phyloP scores from a whole-genome alignment of 2,329 filamentous ascomycete genomes.

The Chaetomiaceae sp. region DNA sequence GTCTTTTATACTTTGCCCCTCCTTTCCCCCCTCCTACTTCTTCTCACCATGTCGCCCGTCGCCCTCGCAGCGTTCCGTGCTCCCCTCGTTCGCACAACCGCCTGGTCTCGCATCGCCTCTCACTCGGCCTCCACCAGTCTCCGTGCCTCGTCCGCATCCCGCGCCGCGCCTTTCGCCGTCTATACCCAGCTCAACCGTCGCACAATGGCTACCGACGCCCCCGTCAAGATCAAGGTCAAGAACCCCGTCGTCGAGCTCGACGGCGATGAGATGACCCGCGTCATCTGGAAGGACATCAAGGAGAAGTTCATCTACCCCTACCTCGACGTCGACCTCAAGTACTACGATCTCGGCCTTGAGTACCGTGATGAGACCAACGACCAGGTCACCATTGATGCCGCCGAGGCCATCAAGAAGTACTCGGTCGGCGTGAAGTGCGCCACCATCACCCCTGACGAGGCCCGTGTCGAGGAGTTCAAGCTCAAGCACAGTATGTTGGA shows the following conservation, averaged over 20 bases:
- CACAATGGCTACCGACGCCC: constrained; percentile 47
- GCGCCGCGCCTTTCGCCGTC: constrained; percentile 28
- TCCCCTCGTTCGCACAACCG: constrained; percentile 22
- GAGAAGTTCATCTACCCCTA: constrained; percentile 97
- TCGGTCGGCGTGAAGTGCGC: constrained; percentile 98
- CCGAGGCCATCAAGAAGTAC: constrained; percentile 98
- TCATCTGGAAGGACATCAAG: constrained; percentile 99
- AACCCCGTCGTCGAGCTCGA: constrained; percentile 98
- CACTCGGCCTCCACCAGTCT: constrained; percentile 11
- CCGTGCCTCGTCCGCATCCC: constrained; percentile 12
- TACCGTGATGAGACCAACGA: constrained; percentile 96
- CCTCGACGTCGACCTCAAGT: constrained; percentile 96
- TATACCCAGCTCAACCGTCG: constrained; percentile 34
- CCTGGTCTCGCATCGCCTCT: constrained; percentile 20
- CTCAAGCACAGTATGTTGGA: constrained; percentile 81
- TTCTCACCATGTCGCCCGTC: constrained; percentile 27
- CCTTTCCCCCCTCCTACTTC: constrained; percentile 19
- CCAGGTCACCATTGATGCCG: constrained; percentile 90
- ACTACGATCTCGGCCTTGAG: constrained; percentile 89
- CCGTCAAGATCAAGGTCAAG: constrained; percentile 97
- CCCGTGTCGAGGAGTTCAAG: constrained; percentile 94
- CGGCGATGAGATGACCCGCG: constrained; percentile 92
- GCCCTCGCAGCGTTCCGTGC: constrained; percentile 23
- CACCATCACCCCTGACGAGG: constrained; percentile 97
- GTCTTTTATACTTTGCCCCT: constrained; percentile 2